phyloP scores from a whole-genome alignment of 257 asterid genomes.

The Nicotiana sylvestris region DNA sequence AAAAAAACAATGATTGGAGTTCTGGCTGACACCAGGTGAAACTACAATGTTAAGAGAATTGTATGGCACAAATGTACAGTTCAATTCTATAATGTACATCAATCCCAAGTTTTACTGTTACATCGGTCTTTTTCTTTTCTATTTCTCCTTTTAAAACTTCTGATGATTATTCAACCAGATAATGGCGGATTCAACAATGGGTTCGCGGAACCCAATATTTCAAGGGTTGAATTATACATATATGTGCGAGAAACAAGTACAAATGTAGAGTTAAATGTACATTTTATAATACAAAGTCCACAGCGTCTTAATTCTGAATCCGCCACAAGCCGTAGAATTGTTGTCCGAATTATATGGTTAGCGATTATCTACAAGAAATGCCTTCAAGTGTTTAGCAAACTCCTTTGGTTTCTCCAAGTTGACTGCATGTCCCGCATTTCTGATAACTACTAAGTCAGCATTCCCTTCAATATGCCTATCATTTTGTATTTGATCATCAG shows the following conservation, averaged over 20 bases:
- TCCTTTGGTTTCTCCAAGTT: constrained; percentile 79
- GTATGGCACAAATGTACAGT: not conserved
- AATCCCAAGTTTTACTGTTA: not conserved
- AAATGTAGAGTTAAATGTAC: not conserved
- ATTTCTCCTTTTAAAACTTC: not conserved
- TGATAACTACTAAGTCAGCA: constrained; percentile 60
- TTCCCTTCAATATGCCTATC: constrained; percentile 73
- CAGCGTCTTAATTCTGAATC: not conserved
- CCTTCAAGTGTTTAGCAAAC: constrained; percentile 63
- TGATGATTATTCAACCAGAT: not conserved
- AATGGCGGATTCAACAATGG: not conserved
- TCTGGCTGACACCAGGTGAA: too few species aligned
- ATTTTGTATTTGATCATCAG: not conserved
- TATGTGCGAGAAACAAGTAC: not conserved
- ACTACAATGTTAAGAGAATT: not conserved
- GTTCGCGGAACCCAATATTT: not conserved
- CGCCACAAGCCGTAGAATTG: not conserved
- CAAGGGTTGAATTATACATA: not conserved
- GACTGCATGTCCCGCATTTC: constrained; percentile 84
- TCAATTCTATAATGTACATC: not conserved
- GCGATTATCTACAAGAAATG: constrained; percentile 44
- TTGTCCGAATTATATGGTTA: constrained; percentile 3
- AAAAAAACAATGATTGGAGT: too few species aligned
- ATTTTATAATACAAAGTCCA: not conserved
- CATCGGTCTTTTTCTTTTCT: not conserved